phyloP scores from a whole-genome alignment of 1,139 yeast species.

The Yamadazyma siamensis region DNA sequence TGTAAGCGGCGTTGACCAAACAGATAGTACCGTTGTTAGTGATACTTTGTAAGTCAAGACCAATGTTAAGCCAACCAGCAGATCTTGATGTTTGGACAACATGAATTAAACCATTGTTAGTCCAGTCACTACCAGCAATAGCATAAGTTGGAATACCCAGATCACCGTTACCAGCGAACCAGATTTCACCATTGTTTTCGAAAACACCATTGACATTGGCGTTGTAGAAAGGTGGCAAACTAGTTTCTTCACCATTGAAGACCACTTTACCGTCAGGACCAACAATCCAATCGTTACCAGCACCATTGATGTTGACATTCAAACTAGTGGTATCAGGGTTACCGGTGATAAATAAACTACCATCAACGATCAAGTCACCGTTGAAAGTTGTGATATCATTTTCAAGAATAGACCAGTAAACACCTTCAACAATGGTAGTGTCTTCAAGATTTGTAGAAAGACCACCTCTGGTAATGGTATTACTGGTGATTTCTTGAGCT shows the following conservation, averaged over 20 bases:
- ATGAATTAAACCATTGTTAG: constrained; percentile 17
- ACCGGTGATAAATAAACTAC: constrained; percentile 15
- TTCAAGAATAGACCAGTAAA: constrained; percentile 31
- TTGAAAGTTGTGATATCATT: constrained; percentile 22
- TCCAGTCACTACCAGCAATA: constrained; percentile 16
- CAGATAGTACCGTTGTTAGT: constrained; percentile 26
- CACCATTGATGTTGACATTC: constrained; percentile 15
- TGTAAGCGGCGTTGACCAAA: constrained; percentile 19
- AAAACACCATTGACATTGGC: constrained; percentile 13
- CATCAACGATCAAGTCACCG: constrained; percentile 17
- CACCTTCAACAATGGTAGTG: constrained; percentile 25
- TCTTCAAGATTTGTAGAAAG: constrained; percentile 20
- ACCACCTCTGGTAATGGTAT: constrained; percentile 18
- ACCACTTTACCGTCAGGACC: constrained; percentile 15
- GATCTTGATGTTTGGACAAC: constrained; percentile 14
- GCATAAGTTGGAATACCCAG: constrained; percentile 14
- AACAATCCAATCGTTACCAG: constrained; percentile 9
- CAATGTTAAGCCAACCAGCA: constrained; percentile 16
- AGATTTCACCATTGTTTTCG: constrained; percentile 14
- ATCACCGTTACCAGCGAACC: constrained; percentile 15
- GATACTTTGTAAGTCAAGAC: constrained; percentile 14
- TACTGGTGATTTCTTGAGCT: constrained; percentile 13
- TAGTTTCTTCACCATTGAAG: constrained; percentile 14
- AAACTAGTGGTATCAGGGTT: constrained; percentile 14
- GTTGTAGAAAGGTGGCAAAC: constrained; percentile 18